These are phyloP conservation scores for sunflower (Helianthus annuus) DNA, from an alignment of 129 eudicot species.

Conservation along the genomic window HanXRQr2.0-SUNRISE NC_035447.2:86122165-86122664, in stretches of 20 bases:
- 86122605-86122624: constrained; percentile 88
- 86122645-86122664: neutral
- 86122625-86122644: neutral
- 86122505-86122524: no score
- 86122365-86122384: constrained; percentile 9
- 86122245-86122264: constrained; percentile 26
- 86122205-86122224: neutral
- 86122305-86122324: constrained; percentile 96
- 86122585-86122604: constrained; percentile 99
- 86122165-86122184: constrained; percentile 55
- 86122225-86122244: neutral
- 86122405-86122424: constrained; percentile 78
- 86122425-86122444: constrained; percentile 83
- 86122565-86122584: constrained; percentile 95
- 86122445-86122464: constrained; percentile 94
- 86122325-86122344: constrained; percentile 18
- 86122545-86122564: constrained; percentile 64
- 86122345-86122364: constrained; percentile 2
- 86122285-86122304: constrained; percentile 96
- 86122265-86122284: constrained; percentile 99
- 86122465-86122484: constrained; percentile 66
- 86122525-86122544: neutral
- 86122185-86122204: neutral
- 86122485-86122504: neutral
- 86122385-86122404: constrained; percentile 65